Evolutionary conservation across 2,329 filamentous ascomycete species (phyloP).

Genomic region (Botrytis hyacinthi): DNA sequence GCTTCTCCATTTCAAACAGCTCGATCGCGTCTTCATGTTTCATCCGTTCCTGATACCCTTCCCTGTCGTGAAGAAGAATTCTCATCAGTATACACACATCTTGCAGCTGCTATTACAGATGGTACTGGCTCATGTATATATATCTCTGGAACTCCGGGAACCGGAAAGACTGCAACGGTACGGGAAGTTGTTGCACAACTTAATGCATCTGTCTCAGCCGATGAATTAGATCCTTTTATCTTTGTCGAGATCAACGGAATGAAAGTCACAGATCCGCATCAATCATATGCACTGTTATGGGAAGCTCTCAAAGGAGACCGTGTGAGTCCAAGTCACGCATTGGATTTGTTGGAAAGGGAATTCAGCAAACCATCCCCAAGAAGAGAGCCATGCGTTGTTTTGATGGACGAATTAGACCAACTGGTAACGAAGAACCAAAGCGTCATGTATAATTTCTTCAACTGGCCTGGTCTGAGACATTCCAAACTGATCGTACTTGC

Average conservation of each 20-base stretch:
- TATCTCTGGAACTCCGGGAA: conserved; percentile 97
- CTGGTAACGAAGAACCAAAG: conserved; percentile 96
- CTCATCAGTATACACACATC: conserved; percentile 84
- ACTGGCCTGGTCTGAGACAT: conserved; percentile 91
- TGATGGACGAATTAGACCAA: conserved; percentile 98
- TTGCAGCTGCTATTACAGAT: conserved; percentile 90
- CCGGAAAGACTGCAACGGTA: conserved; percentile 95
- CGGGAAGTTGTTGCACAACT: conserved; percentile 89
- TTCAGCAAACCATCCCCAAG: conserved; percentile 89
- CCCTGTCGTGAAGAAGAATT: conserved; percentile 94
- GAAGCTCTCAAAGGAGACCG: conserved; percentile 91
- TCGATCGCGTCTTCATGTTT: conserved; percentile 85
- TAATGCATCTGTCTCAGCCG: conserved; percentile 80
- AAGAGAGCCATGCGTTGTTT: conserved; percentile 88
- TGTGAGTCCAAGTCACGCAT: conserved; percentile 85
- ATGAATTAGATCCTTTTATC: conserved; percentile 96
- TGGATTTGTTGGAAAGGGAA: conserved; percentile 87
- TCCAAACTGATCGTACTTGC: conserved; percentile 93
- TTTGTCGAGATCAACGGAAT: conserved; percentile 99
- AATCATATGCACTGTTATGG: conserved; percentile 94
- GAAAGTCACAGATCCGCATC: conserved; percentile 98
- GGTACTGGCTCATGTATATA: conserved; percentile 96
- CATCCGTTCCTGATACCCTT: conserved; percentile 82
- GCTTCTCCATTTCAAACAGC: conserved; percentile 90
- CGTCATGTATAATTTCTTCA: conserved; percentile 99